Evolutionary conservation across 2,329 filamentous ascomycete species (phyloP), one percentile per base, ranked within the genome.

Genomic region (Trichophaea hybrida): DNA sequence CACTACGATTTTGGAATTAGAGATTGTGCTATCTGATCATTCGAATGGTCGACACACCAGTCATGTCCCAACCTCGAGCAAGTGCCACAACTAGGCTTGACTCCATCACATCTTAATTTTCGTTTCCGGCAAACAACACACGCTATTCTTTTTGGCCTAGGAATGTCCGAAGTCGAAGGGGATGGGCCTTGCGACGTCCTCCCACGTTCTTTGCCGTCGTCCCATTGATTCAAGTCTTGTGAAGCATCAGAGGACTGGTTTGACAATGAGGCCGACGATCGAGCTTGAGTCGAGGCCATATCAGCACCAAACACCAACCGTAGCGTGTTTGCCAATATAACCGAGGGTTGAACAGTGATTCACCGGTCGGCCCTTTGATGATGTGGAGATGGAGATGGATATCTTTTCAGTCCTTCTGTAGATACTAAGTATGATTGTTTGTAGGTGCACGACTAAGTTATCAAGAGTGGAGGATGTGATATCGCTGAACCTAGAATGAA

Each of bases 51-150:
- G 15, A 32, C 57, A 40, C 64, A 69, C 67, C 90, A 95, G 58
- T 84, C 80, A 72, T 96, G 90, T 48, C 86, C 84, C 55, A 95
- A 75, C n/a, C 90, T 79, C 35, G 86, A 83, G 72, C 90, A 96
- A 32, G 89, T 95, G 68, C 85, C 88, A 71, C 90, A 95, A 67
- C 85, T 88, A 24, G 90, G 90, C 64, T 86, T 83, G 57, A 80
- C 75, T 40, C 89, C 89, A 71, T 96, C 90, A 73, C 90, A 96
- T 73, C 86, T 85, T 66, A 96, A 76, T 74, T 97, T 97, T 70
- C 91, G 80, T 74, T 90, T 93, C 68, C 91, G 80, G 71, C 93
- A 98, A 64, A 97, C 83, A 70, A 95, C 87, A 72, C 93, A 98
- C 40, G 93, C 93, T 68, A 97, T 86, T 67, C 91, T 82, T 77